Conservation (phyloP, 148 eudicot genomes). For the Amaranthus cruentus region DNA sequence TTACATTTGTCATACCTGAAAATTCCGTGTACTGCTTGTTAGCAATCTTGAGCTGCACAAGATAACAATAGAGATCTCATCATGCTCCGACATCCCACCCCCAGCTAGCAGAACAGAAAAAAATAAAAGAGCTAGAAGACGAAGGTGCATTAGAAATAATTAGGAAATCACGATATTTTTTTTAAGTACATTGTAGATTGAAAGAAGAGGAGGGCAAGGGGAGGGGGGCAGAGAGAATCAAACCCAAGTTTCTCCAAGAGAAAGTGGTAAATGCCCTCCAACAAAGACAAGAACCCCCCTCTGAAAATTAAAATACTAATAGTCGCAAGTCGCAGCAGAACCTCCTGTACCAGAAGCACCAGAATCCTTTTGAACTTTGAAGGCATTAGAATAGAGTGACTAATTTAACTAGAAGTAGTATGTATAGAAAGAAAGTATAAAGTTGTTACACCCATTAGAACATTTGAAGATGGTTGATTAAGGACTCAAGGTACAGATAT, state of each 20-base stretch:
- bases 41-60: background rate
- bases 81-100: background rate
- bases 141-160: too few species aligned
- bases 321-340: too few species aligned
- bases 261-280: background rate
- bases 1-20: slow-evolving; percentile 74
- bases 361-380: too few species aligned
- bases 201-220: background rate
- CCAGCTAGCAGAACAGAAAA: background rate
- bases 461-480: too few species aligned
- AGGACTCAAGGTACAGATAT: too few species aligned
- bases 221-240: background rate
- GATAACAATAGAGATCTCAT: background rate
- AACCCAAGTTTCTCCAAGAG: background rate
- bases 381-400: too few species aligned
- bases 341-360: too few species aligned
- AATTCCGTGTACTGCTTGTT: background rate
- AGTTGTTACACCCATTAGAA: too few species aligned
- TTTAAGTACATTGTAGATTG: background rate
- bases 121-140: too few species aligned
- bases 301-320: background rate
- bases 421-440: too few species aligned
- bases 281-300: background rate
- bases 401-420: too few species aligned
- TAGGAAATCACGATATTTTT: too few species aligned